phyloP scores from a whole-genome alignment of 2,329 filamentous ascomycete species.

The Ambrosiella beaveri region DNA sequence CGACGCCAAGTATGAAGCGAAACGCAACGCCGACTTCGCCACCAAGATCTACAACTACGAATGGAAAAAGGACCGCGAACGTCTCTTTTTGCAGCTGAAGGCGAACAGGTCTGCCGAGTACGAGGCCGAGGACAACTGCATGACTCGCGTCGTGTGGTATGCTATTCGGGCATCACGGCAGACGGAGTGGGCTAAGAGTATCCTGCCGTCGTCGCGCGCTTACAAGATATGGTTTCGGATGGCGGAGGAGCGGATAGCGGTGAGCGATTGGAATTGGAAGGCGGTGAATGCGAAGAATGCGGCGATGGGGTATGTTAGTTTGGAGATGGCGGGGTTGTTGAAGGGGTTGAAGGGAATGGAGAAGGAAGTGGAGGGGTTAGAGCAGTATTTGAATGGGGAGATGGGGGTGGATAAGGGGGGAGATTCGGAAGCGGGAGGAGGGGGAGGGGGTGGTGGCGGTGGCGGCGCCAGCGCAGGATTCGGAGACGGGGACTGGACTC shows the following conservation, averaged over 20 bases:
- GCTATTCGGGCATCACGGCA: conserved; percentile 36
- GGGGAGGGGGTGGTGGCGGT: too few species aligned
- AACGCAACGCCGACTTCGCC: too few species aligned
- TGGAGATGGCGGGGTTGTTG: too few species aligned
- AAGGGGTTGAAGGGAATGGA: too few species aligned
- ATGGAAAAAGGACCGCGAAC: not conserved
- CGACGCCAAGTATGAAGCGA: not conserved
- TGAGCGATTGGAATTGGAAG: conserved; percentile 23
- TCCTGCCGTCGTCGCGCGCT: conserved; percentile 32
- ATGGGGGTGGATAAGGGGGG: too few species aligned
- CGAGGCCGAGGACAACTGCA: conserved; percentile 18
- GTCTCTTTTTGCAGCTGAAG: too few species aligned
- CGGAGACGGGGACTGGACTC: too few species aligned
- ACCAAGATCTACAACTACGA: not conserved
- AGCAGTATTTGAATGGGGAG: too few species aligned
- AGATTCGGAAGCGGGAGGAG: too few species aligned
- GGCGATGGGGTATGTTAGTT: not conserved
- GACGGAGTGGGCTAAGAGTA: conserved; percentile 37
- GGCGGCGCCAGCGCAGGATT: too few species aligned
- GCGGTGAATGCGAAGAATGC: conserved; percentile 32
- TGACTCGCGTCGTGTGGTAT: conserved; percentile 41
- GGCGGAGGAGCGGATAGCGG: conserved; percentile 25
- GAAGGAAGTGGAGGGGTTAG: too few species aligned
- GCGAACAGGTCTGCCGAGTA: too few species aligned
- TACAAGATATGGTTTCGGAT: conserved; percentile 38